Evolutionary conservation across 129 eudicot species (phyloP), one percentile per base, ranked within the genome.

Genomic region (Gnaphalium uliginosum): DNA sequence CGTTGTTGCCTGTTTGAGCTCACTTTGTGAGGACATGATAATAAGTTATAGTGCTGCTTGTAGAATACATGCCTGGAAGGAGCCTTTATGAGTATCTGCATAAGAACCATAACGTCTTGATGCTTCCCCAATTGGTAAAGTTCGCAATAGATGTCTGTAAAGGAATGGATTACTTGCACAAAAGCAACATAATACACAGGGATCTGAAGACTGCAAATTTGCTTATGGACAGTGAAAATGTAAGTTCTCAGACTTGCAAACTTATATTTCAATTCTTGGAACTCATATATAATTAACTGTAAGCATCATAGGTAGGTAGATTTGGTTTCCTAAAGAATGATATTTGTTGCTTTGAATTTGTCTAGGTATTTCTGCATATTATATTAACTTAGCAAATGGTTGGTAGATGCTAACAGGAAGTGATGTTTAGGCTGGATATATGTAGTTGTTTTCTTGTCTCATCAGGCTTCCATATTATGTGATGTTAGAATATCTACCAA

Each of bases 151-250:
- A 92, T 81, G 80, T 87, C 59, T 87, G 91, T 81, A 85, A 79
- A 72, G 97, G 97, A 65, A 92, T 92, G 97, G 96, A 92, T 56
- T 92, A 92, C 78, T 86, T 92, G 84, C 97, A 92, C 53, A 88
- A 79, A 22, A 82, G 66, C 17, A 80, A 83, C 69, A 90, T 92
- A 60, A 89, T 92, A 41, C 97, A 92, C 68, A 82, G 96, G 83
- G 97, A 92, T 89, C 80, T 92, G 74, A 92, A 92, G 88, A 83
- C 96, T 1, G 97, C 96, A 72, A 92, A 92, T 76, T 87, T 92
- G 83, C 93, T 92, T 39, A 79, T 92, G 89, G 90, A 89, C 82
- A 68, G 78, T 60, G 54, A 15, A 35, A 81, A 76, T 77, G 97
- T 92, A 79, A 81, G 92, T 62, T 10, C 19, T 14, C 5, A 18